Evolutionary conservation across 1,284 basidiomycete genomes (phyloP), one percentile per base, ranked within the genome.

Genomic region (Kwoniella shivajii): DNA sequence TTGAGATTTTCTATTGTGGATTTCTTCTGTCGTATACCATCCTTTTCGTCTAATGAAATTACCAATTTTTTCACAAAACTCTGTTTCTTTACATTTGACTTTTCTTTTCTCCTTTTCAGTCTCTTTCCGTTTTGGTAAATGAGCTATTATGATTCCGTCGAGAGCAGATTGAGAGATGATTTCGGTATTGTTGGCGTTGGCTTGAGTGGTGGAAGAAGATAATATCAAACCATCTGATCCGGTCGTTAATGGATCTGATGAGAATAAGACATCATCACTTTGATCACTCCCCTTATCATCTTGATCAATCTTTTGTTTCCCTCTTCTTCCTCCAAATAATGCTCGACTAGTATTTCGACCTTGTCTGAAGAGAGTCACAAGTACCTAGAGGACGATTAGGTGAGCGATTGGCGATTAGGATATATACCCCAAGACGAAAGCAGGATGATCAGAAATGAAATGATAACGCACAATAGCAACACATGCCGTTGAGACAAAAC

Each of bases 331-430:
- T 6, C 33, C 50, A 20, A 57, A 47, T 6, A 72, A 46, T 1
- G 68, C 68, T 10, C 61, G 56, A 2, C 64, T 63, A 6, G 65
- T 69, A 2, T 63, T 63, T 20, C 65, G 61, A 29, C 67, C 68
- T 38, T 67, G 65, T 11, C 57, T 52, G 61, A 70, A 70, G 6
- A 73, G 62, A 26, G 61, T 65, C 14, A 58, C 34, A 18, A 73
- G 59, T 5, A 63, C 63, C 66, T 68, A 42, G 34, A 2, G 11
- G 18, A 39, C 29, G 18, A 27, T n/a, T n/a, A n/a, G n/a, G n/a
- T n/a, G n/a, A n/a, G n/a, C n/a, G 26, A 10, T 9, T 20, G 18
- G 38, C 38, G 26, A 9, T 6, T 5, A 45, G 29, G 22, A n/a
- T n/a, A n/a, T n/a, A n/a, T n/a, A n/a, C n/a, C n/a, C n/a, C n/a